These are phyloP conservation scores for Erodium moschatum DNA, from an alignment of 441 rosid species.

Conservation along the genomic window DNA sequence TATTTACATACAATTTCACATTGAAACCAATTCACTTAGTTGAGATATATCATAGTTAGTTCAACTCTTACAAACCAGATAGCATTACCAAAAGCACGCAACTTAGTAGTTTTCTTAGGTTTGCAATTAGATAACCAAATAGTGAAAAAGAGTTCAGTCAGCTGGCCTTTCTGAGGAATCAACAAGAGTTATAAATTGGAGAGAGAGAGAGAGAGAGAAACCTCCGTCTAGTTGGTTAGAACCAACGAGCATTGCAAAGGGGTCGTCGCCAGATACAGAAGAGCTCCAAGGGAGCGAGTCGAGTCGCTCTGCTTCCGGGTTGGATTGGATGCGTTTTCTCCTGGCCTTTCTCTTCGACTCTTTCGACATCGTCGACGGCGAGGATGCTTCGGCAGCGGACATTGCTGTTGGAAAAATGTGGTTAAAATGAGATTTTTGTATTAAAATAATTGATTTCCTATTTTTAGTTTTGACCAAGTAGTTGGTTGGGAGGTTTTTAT, in stretches of 20 bases:
- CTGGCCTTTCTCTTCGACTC: slow-evolving; percentile 24
- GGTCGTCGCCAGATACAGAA: slow-evolving; percentile 42
- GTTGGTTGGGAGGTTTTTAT: too few species aligned
- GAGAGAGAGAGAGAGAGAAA: slow-evolving; percentile 14
- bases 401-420: slow-evolving; percentile 15
- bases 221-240: slow-evolving; percentile 83
- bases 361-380: slow-evolving; percentile 8
- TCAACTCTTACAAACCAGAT: not conserved
- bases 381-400: slow-evolving; percentile 26
- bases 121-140: too few species aligned
- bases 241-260: slow-evolving; percentile 49
- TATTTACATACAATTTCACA: not conserved
- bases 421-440: too few species aligned
- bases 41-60: not conserved
- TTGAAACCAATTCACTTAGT: not conserved
- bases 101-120: not conserved
- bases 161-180: too few species aligned
- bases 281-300: slow-evolving; percentile 57
- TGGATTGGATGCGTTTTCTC: slow-evolving; percentile 36
- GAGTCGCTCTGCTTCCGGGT: slow-evolving; percentile 37
- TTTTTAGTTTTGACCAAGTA: too few species aligned
- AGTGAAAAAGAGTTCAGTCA: too few species aligned
- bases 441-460: too few species aligned
- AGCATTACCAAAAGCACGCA: not conserved
- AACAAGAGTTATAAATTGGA: too few species aligned